Evolutionary conservation across 768 basidiomycete genomes (phyloP).

Genomic region (Leccinum uliginosum): DNA sequence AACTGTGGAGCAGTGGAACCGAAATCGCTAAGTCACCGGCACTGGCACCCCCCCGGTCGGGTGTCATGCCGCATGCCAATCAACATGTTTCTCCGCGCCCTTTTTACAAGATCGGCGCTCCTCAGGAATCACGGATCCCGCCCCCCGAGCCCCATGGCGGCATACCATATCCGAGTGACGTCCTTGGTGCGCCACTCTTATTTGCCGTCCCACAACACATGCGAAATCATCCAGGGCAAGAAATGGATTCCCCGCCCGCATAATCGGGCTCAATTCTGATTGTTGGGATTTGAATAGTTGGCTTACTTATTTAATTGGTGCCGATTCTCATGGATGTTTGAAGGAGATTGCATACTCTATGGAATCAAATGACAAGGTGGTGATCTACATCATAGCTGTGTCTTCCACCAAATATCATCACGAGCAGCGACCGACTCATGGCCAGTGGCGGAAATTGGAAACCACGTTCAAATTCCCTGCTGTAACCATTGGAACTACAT

Average conservation of each 20-base stretch:
- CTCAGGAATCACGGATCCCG: background rate
- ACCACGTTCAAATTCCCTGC: constrained; percentile 29
- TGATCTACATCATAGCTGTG: background rate
- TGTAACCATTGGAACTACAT: constrained; percentile 30
- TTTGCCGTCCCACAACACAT: background rate
- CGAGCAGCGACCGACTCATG: constrained; percentile 16
- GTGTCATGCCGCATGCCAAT: too few relatives aligned
- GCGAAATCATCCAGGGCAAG: background rate
- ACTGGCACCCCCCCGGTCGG: too few relatives aligned
- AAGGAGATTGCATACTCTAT: background rate
- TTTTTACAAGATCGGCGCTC: background rate
- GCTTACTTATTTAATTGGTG: background rate
- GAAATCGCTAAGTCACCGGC: background rate
- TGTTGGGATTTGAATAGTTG: background rate
- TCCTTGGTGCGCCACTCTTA: background rate
- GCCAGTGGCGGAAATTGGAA: constrained; percentile 30
- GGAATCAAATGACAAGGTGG: background rate
- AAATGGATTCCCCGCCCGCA: background rate
- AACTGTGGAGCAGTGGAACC: too few relatives aligned
- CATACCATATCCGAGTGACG: background rate
- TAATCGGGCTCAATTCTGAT: background rate
- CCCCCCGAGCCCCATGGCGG: background rate
- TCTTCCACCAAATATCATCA: background rate
- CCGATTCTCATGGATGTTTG: background rate
- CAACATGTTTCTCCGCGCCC: background rate